phyloP scores from a whole-genome alignment of 2,329 filamentous ascomycete genomes.

The Colletotrichum orbiculare region DNA sequence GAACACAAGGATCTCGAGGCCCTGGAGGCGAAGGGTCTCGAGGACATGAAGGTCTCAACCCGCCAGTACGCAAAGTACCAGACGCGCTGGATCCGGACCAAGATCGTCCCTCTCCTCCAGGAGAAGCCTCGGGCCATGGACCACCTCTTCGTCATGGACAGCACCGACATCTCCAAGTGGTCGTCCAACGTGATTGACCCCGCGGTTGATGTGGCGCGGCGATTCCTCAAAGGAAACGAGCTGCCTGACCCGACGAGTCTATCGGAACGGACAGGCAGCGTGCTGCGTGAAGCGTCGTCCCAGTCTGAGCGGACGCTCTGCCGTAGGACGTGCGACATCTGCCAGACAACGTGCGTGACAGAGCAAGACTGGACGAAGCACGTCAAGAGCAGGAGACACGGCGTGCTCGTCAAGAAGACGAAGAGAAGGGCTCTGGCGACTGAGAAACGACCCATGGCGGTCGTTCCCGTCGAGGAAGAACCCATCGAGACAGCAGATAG shows the following conservation, averaged over 20 bases:
- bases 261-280: constrained; percentile 60
- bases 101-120: constrained; percentile 77
- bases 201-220: constrained; percentile 69
- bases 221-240: constrained; percentile 69
- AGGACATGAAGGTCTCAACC: constrained; percentile 84
- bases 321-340: constrained; percentile 77
- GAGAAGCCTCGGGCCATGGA: constrained; percentile 63
- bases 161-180: constrained; percentile 75
- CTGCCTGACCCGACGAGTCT: constrained; percentile 63
- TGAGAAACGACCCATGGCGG: constrained; percentile 22
- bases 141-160: constrained; percentile 83
- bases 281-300: constrained; percentile 63
- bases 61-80: constrained; percentile 90
- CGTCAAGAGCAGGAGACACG: constrained; percentile 50
- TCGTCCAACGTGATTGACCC: constrained; percentile 70
- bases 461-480: constrained; percentile 4
- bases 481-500: background rate
- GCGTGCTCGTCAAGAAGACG: constrained; percentile 47
- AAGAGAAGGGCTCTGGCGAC: constrained; percentile 52
- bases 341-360: constrained; percentile 71
- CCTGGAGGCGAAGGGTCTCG: constrained; percentile 70
- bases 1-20: constrained; percentile 58
- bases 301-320: constrained; percentile 64
- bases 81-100: constrained; percentile 86
- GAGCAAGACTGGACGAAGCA: constrained; percentile 60